phyloP scores from a whole-genome alignment of 2,329 filamentous ascomycete species.

The Tympanopsis confertula region DNA sequence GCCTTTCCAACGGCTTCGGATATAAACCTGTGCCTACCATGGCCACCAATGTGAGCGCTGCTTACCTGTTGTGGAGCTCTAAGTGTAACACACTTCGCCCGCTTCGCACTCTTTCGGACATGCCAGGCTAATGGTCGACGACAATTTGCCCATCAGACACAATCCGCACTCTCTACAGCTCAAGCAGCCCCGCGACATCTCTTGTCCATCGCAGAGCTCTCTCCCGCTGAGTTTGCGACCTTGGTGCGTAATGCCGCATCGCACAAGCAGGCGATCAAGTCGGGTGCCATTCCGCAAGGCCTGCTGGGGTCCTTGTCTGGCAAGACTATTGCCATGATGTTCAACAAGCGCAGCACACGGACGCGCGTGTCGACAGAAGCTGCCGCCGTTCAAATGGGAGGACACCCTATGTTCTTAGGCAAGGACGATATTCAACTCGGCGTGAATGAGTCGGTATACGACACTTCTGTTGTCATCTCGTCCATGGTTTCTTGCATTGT shows the following conservation, averaged over 20 bases:
- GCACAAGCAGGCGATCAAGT: conserved; percentile 70
- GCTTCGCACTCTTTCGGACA: too few relatives aligned
- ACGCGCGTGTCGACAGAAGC: conserved; percentile 90
- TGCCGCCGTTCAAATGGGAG: conserved; percentile 77
- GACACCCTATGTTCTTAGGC: conserved; percentile 90
- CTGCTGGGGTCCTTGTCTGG: conserved; percentile 56
- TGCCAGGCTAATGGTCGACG: too few relatives aligned
- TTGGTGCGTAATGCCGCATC: conserved; percentile 72
- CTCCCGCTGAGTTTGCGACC: conserved; percentile 64
- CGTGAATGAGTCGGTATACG: conserved; percentile 89
- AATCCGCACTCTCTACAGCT: too few relatives aligned
- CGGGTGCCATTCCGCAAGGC: conserved; percentile 43
- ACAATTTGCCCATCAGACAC: too few relatives aligned
- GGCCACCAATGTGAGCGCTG: too few relatives aligned
- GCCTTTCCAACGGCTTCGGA: too few relatives aligned
- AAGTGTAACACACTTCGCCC: too few relatives aligned
- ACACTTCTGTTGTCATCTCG: conserved; percentile 86
- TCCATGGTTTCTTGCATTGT: conserved; percentile 81
- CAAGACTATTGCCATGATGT: conserved; percentile 86
- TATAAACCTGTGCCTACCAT: too few relatives aligned
- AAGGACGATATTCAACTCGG: conserved; percentile 94
- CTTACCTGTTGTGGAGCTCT: too few relatives aligned
- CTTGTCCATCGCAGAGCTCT: conserved; percentile 80
- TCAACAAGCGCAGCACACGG: conserved; percentile 88
- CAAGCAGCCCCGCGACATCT: conserved; percentile 88